A percentile compares a stretch with the other conserved stretches of the same genome.
phyloP scores from a whole-genome alignment of 805 yeast genomes.

The Suhomyces faveliae region DNA sequence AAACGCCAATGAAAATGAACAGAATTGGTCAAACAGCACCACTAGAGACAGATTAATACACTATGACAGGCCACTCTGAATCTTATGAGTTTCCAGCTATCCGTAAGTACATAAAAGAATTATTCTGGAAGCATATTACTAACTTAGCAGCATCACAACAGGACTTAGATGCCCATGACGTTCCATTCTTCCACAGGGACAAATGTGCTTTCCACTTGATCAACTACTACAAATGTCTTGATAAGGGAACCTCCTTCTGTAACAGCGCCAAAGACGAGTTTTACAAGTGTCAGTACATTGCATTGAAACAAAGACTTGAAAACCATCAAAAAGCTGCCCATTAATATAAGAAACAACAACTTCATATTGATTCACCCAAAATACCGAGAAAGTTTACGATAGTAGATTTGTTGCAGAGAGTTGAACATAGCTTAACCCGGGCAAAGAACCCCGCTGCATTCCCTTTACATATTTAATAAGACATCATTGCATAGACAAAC shows the following conservation, averaged over 20 bases:
- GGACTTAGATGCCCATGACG: slow-evolving; percentile 41
- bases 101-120: slow-evolving; percentile 11
- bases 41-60: neutral
- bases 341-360: too few species aligned
- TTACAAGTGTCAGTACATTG: slow-evolving; percentile 43
- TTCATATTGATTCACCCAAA: neutral
- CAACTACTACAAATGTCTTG: slow-evolving; percentile 42
- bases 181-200: slow-evolving; percentile 45
- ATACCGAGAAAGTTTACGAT: neutral
- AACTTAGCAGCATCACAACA: slow-evolving; percentile 19
- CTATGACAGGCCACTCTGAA: slow-evolving; percentile 13
- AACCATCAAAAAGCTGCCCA: slow-evolving; percentile 4
- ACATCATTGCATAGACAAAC: neutral
- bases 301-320: slow-evolving; percentile 42
- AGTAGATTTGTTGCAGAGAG: neutral
- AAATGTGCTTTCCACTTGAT: slow-evolving; percentile 44
- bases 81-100: slow-evolving; percentile 14
- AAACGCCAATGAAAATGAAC: slow-evolving; percentile 10
- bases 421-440: neutral
- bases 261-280: slow-evolving; percentile 39
- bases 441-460: neutral
- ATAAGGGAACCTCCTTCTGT: slow-evolving; percentile 44
- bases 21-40: neutral
- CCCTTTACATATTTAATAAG: neutral
- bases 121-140: neutral